Percentiles rank a stretch among this genome's conserved stretches.
These are phyloP conservation scores for Pezizomycotina sp. DNA, from an alignment of 2,329 filamentous ascomycete species.

Conservation along the genomic window DNA sequence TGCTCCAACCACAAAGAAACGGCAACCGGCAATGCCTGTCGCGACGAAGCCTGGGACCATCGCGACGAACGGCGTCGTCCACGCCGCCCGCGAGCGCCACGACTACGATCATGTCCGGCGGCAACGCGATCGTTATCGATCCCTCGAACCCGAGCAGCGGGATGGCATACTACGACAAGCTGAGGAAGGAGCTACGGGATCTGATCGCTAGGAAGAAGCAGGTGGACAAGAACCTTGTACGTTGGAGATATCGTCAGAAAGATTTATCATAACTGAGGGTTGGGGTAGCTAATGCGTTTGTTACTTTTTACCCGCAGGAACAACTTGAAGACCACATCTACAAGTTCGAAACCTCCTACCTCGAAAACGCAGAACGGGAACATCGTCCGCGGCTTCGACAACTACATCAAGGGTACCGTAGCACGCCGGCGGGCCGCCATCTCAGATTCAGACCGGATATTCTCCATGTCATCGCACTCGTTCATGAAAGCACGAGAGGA, in stretches of 20 bases:
- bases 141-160: constrained; percentile 15
- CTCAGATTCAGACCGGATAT: constrained; percentile 56
- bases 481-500: constrained; percentile 21
- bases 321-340: constrained; percentile 65
- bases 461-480: constrained; percentile 34
- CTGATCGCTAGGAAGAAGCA: constrained; percentile 25
- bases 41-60: constrained; percentile 13
- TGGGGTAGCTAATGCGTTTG: constrained; percentile 19
- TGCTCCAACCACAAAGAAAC: too few species aligned
- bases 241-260: constrained; percentile 21
- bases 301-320: constrained; percentile 34
- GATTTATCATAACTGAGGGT: constrained; percentile 1
- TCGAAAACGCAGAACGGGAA: constrained; percentile 84
- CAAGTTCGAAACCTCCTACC: constrained; percentile 68
- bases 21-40: constrained; percentile 16
- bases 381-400: constrained; percentile 95
- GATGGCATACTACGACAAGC: constrained; percentile 25
- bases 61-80: constrained; percentile 8
- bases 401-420: constrained; percentile 79
- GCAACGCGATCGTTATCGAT: background rate
- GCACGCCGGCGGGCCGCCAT: constrained; percentile 50
- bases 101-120: constrained; percentile 3
- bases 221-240: constrained; percentile 41
- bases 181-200: constrained; percentile 26
- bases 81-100: constrained; percentile 15